phyloP scores from a whole-genome alignment of 805 yeast species.

The Wickerhamomyces sydowiorum region DNA sequence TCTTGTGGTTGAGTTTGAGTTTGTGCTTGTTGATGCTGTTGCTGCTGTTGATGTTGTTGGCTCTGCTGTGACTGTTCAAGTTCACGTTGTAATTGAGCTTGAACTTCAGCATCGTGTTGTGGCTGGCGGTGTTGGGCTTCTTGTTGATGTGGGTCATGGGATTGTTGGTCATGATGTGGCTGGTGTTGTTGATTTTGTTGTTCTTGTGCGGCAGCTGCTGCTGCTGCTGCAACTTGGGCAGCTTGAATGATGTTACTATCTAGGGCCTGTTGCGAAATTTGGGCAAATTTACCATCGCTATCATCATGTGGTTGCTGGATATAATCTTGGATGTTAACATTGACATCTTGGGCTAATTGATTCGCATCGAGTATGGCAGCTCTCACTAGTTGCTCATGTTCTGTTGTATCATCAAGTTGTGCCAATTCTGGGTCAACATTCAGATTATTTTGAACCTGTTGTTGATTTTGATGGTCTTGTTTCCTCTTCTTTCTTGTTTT shows the following conservation, averaged over 20 bases:
- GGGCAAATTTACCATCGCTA: constrained; percentile 1
- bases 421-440: constrained; percentile 58
- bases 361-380: constrained; percentile 69
- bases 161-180: constrained; percentile 3
- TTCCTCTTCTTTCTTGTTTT: constrained; percentile 7
- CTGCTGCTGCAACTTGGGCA: constrained; percentile 17
- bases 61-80: neutral
- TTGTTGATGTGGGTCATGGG: constrained; percentile 2
- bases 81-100: constrained; percentile 1
- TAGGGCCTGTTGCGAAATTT: constrained; percentile 1
- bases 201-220: constrained; percentile 19
- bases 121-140: constrained; percentile 2
- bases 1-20: neutral
- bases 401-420: constrained; percentile 39
- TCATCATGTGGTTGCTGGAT: constrained; percentile 22
- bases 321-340: constrained; percentile 27
- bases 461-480: constrained; percentile 1
- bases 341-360: constrained; percentile 45
- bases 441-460: constrained; percentile 8
- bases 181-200: constrained; percentile 1
- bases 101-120: neutral
- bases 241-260: constrained; percentile 23
- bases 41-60: neutral
- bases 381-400: constrained; percentile 61
- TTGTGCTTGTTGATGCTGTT: neutral